Percentiles rank a stretch among this genome's conserved stretches.
Evolutionary conservation across 2,329 filamentous ascomycete species (phyloP).

Genomic region (Rachicladosporium sp.): DNA sequence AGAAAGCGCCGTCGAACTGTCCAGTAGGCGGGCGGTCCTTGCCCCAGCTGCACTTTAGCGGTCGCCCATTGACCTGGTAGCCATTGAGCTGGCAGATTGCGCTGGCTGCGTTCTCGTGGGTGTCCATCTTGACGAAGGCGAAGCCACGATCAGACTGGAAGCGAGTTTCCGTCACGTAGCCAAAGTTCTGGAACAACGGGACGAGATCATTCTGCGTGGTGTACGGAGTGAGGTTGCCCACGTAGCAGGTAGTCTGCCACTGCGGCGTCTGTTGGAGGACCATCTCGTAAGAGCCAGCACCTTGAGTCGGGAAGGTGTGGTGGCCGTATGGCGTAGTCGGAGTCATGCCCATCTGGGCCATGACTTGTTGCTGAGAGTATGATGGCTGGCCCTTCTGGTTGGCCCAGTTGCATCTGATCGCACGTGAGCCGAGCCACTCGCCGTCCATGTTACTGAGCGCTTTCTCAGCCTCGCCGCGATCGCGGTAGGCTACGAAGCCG

Average conservation of each 20-base stretch:
- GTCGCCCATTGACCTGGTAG: constrained; percentile 94
- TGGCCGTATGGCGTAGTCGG: constrained; percentile 93
- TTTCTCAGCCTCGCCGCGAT: constrained; percentile 87
- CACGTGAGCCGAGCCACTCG: constrained; percentile 95
- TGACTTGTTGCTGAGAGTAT: constrained; percentile 92
- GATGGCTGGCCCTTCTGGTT: constrained; percentile 99
- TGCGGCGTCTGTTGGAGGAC: constrained; percentile 86
- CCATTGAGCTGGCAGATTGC: constrained; percentile 96
- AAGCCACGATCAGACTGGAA: constrained; percentile 98
- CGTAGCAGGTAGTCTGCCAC: constrained; percentile 98
- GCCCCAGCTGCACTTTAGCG: constrained; percentile 98
- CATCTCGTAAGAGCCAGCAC: constrained; percentile 95
- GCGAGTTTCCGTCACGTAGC: constrained; percentile 90
- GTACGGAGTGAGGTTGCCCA: constrained; percentile 94
- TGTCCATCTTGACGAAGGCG: constrained; percentile 98
- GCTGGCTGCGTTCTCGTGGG: constrained; percentile 95
- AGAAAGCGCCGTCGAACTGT: constrained; percentile 64
- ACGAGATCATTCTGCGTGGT: constrained; percentile 93
- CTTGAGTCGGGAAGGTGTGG: constrained; percentile 84
- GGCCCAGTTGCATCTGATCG: constrained; percentile 98
- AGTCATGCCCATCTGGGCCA: constrained; percentile 96
- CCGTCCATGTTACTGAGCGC: constrained; percentile 96
- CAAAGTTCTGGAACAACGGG: constrained; percentile 98
- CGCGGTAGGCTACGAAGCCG: constrained; percentile 93
- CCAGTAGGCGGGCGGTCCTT: constrained; percentile 91